A percentile compares a stretch with the other conserved stretches of the same genome.
Evolutionary conservation across 1,139 yeast species (phyloP).

Genomic region (Magnusiomyces suaveolens): DNA sequence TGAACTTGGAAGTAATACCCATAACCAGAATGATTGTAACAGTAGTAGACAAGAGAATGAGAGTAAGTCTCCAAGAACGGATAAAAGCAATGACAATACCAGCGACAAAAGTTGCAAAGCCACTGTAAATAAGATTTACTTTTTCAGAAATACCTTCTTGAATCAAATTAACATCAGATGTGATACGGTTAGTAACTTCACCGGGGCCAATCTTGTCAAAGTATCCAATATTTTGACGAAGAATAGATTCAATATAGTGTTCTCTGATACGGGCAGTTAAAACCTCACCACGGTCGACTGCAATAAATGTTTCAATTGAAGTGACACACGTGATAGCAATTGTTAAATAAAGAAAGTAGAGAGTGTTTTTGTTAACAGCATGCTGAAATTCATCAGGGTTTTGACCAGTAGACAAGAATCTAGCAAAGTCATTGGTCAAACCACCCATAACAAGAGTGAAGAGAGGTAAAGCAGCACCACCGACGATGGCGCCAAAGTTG

Average conservation of each 20-base stretch:
- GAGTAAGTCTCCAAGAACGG: conserved; percentile 34
- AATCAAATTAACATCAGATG: conserved; percentile 36
- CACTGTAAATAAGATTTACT: conserved; percentile 34
- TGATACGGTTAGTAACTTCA: conserved; percentile 37
- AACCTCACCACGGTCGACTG: conserved; percentile 36
- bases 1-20: conserved; percentile 25
- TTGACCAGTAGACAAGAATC: conserved; percentile 27
- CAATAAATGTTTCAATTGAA: conserved; percentile 30
- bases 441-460: conserved; percentile 35
- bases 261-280: conserved; percentile 36
- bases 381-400: conserved; percentile 28
- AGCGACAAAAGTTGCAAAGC: conserved; percentile 34
- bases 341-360: conserved; percentile 35
- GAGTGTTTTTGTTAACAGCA: conserved; percentile 29
- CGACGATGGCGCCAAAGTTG: conserved; percentile 27
- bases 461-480: conserved; percentile 36
- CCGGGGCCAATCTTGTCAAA: conserved; percentile 40
- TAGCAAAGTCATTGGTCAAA: conserved; percentile 32
- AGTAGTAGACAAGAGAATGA: conserved; percentile 33
- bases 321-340: conserved; percentile 31
- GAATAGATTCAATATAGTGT: conserved; percentile 32
- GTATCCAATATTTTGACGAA: conserved; percentile 39
- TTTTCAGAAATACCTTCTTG: conserved; percentile 41
- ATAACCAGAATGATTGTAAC: conserved; percentile 27
- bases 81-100: conserved; percentile 36